Conservation (phyloP, 495 filamentous ascomycete species). For the Aspergillus baeticus region DNA sequence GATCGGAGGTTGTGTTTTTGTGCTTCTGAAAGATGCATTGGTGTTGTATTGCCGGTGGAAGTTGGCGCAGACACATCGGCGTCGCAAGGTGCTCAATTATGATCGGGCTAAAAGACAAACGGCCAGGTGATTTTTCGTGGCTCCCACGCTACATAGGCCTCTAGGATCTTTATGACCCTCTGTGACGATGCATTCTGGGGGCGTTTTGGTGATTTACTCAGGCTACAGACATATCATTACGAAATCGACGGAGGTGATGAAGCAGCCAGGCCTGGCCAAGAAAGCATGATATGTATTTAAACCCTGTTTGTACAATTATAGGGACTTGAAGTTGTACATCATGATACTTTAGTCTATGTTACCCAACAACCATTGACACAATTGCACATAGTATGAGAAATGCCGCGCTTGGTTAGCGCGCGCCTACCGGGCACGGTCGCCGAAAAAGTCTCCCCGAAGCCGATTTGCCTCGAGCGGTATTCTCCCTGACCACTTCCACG, state of each 20-base stretch:
- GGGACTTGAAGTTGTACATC: background rate
- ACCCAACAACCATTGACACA: too few species aligned
- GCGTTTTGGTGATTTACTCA: slow-evolving; percentile 6
- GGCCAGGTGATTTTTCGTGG: slow-evolving; percentile 7
- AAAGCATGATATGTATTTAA: background rate
- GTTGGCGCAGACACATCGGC: slow-evolving; percentile 64
- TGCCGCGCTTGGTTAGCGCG: slow-evolving; percentile 27
- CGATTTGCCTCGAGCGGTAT: too few species aligned
- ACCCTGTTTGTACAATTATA: background rate
- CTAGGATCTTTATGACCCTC: slow-evolving; percentile 5
- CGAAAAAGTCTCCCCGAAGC: slow-evolving; percentile 13
- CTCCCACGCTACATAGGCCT: too few species aligned
- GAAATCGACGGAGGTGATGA: background rate
- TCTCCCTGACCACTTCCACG: slow-evolving; percentile 10
- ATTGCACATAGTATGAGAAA: background rate
- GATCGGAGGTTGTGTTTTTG: slow-evolving; percentile 75
- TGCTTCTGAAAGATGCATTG: slow-evolving; percentile 73
- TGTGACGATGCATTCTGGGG: slow-evolving; percentile 22
- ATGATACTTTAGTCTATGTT: background rate
- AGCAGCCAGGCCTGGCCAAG: too few species aligned
- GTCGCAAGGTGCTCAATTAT: slow-evolving; percentile 67
- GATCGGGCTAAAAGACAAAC: slow-evolving; percentile 42
- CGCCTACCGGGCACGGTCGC: slow-evolving; percentile 32
- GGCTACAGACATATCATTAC: background rate
- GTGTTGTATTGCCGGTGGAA: slow-evolving; percentile 73